Evolutionary conservation across 345 rosid species (phyloP).

Genomic region (Erysimum cheiranthoides): DNA sequence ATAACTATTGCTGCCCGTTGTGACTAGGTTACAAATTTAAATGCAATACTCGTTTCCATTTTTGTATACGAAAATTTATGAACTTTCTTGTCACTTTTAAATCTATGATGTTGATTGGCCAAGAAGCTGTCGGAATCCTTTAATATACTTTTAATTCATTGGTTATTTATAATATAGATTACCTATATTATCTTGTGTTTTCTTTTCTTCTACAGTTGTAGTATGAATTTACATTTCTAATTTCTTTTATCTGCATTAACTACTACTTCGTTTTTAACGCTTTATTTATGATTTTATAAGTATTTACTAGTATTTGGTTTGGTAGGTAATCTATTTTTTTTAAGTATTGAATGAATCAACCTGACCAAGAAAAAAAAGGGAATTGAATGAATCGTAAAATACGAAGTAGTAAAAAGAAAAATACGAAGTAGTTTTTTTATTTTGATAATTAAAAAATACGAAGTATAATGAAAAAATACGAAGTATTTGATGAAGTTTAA

Average conservation of each 20-base stretch:
- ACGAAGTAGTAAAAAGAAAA: not conserved
- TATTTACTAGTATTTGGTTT: not conserved
- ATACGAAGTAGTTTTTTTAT: too few species aligned
- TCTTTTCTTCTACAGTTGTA: not conserved
- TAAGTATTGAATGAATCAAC: not conserved
- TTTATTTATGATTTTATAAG: conserved; percentile 17
- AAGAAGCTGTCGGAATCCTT: conserved; percentile 34
- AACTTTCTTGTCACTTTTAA: conserved; percentile 36
- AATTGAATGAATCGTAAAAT: not conserved
- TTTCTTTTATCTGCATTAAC: conserved; percentile 9
- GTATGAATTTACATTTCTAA: not conserved
- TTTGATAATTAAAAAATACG: too few species aligned
- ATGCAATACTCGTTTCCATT: conserved; percentile 18
- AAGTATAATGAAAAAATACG: not conserved
- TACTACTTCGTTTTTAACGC: not conserved
- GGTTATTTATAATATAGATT: not conserved
- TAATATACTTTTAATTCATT: conserved; percentile 19
- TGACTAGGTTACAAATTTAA: conserved; percentile 39
- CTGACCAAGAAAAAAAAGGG: too few species aligned
- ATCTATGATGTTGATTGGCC: conserved; percentile 34
- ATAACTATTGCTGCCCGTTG: conserved; percentile 28
- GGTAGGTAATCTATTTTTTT: conserved; percentile 15
- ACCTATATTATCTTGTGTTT: not conserved
- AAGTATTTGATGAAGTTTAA: not conserved
- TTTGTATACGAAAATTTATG: conserved; percentile 30